A percentile compares a stretch with the other conserved stretches of the same genome.
These are phyloP conservation scores for Remersonia thermophila DNA, from an alignment of 2,329 filamentous ascomycete genomes.

Conservation along the genomic window DNA sequence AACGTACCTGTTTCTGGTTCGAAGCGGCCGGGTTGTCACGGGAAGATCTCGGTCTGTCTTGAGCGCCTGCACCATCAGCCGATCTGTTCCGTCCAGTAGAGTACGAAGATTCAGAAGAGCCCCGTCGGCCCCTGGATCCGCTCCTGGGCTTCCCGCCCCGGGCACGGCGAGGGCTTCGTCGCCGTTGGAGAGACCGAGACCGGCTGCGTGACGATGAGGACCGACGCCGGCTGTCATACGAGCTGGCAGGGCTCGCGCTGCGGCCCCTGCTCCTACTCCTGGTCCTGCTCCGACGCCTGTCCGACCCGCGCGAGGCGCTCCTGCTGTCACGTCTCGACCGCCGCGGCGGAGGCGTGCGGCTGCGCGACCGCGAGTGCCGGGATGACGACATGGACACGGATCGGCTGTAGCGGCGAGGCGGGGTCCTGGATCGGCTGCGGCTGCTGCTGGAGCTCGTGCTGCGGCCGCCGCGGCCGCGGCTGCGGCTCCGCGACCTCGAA, in stretches of 20 bases:
- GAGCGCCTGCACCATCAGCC: slow-evolving; percentile 44
- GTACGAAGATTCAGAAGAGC: slow-evolving; percentile 40
- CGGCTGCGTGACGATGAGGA: slow-evolving; percentile 19
- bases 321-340: slow-evolving; percentile 23
- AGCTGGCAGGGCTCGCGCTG: slow-evolving; percentile 12
- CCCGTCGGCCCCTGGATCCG: slow-evolving; percentile 27
- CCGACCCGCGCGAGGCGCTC: slow-evolving; percentile 16
- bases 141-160: slow-evolving; percentile 19
- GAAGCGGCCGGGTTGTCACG: slow-evolving; percentile 18
- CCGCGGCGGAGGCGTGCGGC: slow-evolving; percentile 20
- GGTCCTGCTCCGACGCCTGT: slow-evolving; percentile 4
- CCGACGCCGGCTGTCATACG: slow-evolving; percentile 9
- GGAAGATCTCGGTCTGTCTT: slow-evolving; percentile 29
- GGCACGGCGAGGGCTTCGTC: background rate
- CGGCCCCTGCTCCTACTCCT: slow-evolving; percentile 5
- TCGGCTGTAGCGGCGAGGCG: slow-evolving; percentile 18
- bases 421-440: slow-evolving; percentile 16
- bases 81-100: slow-evolving; percentile 36
- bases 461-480: slow-evolving; percentile 27
- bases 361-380: slow-evolving; percentile 25
- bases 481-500: slow-evolving; percentile 36
- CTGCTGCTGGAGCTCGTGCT: slow-evolving; percentile 20
- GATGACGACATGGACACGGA: slow-evolving; percentile 29
- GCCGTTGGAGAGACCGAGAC: background rate
- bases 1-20: slow-evolving; percentile 20